phyloP scores from a whole-genome alignment of 371 early-diverging fungal genomes.

The Lichtheimia corymbifera region DNA sequence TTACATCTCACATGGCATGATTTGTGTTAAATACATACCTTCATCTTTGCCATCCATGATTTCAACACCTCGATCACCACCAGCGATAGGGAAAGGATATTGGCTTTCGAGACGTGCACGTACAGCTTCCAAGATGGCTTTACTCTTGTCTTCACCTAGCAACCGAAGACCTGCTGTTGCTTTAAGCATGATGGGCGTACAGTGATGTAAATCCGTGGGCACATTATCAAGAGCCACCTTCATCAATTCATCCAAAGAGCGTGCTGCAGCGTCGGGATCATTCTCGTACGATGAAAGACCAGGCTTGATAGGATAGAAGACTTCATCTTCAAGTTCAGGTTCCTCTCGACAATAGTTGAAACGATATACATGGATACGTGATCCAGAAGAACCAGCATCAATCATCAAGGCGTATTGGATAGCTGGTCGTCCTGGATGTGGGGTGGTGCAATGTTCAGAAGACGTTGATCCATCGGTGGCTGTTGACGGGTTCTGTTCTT shows the following conservation, averaged over 20 bases:
- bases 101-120: conserved; percentile 60
- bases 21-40: conserved; percentile 49
- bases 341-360: conserved; percentile 83
- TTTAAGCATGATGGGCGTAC: conserved; percentile 93
- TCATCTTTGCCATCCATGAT: conserved; percentile 97
- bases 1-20: background rate
- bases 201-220: conserved; percentile 55
- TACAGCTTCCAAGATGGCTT: conserved; percentile 74
- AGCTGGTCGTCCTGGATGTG: conserved; percentile 55
- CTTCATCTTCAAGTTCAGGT: conserved; percentile 75
- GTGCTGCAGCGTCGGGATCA: conserved; percentile 78
- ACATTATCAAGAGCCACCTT: conserved; percentile 74
- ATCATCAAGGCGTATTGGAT: conserved; percentile 79
- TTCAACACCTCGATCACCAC: conserved; percentile 65
- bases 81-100: conserved; percentile 83
- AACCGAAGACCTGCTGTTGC: conserved; percentile 95
- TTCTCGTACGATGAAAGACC: conserved; percentile 78
- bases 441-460: conserved; percentile 68
- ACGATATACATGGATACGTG: conserved; percentile 93
- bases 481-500: background rate
- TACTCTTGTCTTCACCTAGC: conserved; percentile 67
- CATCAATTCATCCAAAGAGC: conserved; percentile 79
- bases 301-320: conserved; percentile 84
- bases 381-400: conserved; percentile 98
- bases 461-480: conserved; percentile 3